Evolutionary conservation across 306 rosid species (phyloP).

Genomic region (Fragaria vesca): DNA sequence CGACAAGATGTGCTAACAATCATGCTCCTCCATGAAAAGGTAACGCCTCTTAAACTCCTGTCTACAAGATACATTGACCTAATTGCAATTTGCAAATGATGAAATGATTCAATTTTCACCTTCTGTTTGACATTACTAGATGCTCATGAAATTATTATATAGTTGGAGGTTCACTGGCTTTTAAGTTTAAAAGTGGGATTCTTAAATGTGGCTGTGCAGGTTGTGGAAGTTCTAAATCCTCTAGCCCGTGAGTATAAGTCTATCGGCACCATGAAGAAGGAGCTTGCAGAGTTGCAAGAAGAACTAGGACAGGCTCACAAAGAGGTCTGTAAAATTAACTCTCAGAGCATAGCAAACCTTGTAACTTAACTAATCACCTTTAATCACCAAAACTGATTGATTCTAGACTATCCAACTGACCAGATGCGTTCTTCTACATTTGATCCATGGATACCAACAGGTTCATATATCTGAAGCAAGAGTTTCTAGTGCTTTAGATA

Average conservation of each 20-base stretch:
- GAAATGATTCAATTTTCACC: background rate
- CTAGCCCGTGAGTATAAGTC: slow-evolving; percentile 90
- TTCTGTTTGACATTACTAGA: background rate
- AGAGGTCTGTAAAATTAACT: slow-evolving; percentile 50
- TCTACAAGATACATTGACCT: background rate
- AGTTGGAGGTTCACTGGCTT: background rate
- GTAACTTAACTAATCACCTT: background rate
- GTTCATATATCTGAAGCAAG: slow-evolving; percentile 96
- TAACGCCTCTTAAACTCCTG: slow-evolving; percentile 9
- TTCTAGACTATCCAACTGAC: slow-evolving; percentile 2
- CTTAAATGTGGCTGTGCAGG: slow-evolving; percentile 33
- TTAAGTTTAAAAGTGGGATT: background rate
- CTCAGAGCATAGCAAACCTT: background rate
- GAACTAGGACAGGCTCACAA: slow-evolving; percentile 81
- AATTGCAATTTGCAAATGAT: no score
- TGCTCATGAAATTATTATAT: background rate
- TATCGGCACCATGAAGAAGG: slow-evolving; percentile 88
- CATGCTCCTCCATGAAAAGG: slow-evolving; percentile 98
- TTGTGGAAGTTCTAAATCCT: slow-evolving; percentile 80
- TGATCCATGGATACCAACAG: slow-evolving; percentile 50
- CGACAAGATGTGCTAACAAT: slow-evolving; percentile 91
- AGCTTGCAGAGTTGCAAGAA: slow-evolving; percentile 84
- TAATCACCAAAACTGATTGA: background rate
- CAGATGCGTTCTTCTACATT: background rate
- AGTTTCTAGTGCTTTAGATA: slow-evolving; percentile 86